Evolutionary conservation across 176 grass and related monocot genomes (phyloP), one percentile per base, ranked within the genome.

Genomic region (Eragrostis nindensis): DNA sequence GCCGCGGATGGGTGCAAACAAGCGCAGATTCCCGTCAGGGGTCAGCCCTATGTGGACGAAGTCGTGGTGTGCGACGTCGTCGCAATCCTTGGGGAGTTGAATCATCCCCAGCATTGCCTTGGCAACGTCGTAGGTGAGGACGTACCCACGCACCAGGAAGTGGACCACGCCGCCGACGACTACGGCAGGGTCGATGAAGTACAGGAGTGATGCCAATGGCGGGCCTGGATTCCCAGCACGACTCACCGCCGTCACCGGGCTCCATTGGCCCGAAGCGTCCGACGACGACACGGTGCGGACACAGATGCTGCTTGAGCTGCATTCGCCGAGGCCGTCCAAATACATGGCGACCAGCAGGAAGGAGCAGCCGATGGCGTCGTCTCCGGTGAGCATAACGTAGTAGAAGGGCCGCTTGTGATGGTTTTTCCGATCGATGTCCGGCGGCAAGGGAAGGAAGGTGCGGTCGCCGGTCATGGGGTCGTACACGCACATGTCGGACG

Each of bases 241-340:
- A 45, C 10, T 45, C 44, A 45, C n/a, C n/a, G n/a, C n/a, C n/a
- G n/a, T n/a, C n/a, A n/a, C 7, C 44, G 62, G 62, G 7, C 62
- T 17, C 62, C 62, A 66, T 7, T 36, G 1, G 62, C 62, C 62
- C 4, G 32, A 36, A 1, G 0, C 15, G 29, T 39, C 62, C 14
- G 62, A 19, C 30, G 16, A 19, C 30, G 8, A n/a, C n/a, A n/a
- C 6, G 26, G 30, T 2, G 29, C 18, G 30, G 2, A 39, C 62
- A 3, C 15, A 6, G 62, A 66, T 19, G 6, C 62, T 0, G 10
- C 44, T 45, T 2, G 7, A 6, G 24, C 5, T 1, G 26, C 8
- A 1, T 5, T 29, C 11, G 3, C 1, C 1, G 24, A 10, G 5
- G 0, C 27, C 1, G 11, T 6, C 3, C 1, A 45, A 11, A 32